Base-by-base conservation (phyloP, 2,329 filamentous ascomycete species). In the Scytalidium sp. region DNA sequence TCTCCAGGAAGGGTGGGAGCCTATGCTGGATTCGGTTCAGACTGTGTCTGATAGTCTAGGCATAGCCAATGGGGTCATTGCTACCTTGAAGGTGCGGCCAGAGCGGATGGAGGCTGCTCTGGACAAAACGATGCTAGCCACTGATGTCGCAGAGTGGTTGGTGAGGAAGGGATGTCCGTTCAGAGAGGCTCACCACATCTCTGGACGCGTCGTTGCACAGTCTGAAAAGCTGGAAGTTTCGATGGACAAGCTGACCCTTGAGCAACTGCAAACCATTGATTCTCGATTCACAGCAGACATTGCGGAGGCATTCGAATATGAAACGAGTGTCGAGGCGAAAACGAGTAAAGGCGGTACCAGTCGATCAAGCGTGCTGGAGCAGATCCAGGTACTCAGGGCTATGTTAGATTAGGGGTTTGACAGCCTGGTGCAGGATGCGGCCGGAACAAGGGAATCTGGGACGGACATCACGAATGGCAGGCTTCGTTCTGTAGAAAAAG, bases 1-100 rank as follows among this genome's bases (percentile, higher is more conserved):
- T 66, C 70, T 94, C 17, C 89, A 95, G 69, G 89, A 95, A 71
- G 85, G 81, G 49, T 84, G 88, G 55, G 87, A 93, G 75, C 85
- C 86, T n/a, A 81, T 95, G 70, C 81, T 94, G 46, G 88, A 93
- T 67, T 81, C 85, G 66, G 80, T 91, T 70, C 87, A 90, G 77
- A 91, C 88, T 7, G 78, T 92, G 55, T 79, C 78, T 50, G 86
- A 93, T 73, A 89, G 85, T 62, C 78, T 93, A 49, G 82, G 85
- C 67, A 95, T 94, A 58, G 87, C 88, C 40, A 87, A 87, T 22
- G 87, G 90, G 49, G 85, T 94, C 7, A 74, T 94, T 5, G 81
- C 82, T 1, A 93, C 88, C 0, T 74, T 94, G 13, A 79, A 73
- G 7, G 77, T 86, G 54, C 75, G 80, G 61, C 81, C 86, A 0